Conservation (phyloP, 331 rosid species). For the Rhamnella rubrinervis region DNA sequence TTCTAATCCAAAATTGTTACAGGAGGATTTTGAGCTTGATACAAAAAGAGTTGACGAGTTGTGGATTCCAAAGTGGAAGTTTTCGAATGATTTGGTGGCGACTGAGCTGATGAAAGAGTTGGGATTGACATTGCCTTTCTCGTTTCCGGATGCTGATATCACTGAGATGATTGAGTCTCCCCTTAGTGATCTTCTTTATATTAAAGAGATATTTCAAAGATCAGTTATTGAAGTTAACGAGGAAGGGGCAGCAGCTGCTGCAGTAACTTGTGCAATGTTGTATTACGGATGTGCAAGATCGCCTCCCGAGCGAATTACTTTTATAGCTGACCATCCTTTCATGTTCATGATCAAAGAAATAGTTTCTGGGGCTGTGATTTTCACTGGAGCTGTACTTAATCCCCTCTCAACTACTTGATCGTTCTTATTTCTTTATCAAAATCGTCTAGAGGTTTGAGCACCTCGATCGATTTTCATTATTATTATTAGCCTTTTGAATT, state of each 20-base stretch:
- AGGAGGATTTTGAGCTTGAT: not conserved
- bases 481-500: too few relatives aligned
- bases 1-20: not conserved
- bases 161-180: slow-evolving; percentile 4
- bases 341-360: slow-evolving; percentile 18
- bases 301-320: not conserved
- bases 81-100: slow-evolving; percentile 4
- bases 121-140: slow-evolving; percentile 19
- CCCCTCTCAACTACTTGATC: not conserved
- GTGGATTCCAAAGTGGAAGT: slow-evolving; percentile 19
- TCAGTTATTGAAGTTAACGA: slow-evolving; percentile 21
- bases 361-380: not conserved
- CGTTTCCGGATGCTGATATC: not conserved
- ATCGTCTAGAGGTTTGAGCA: too few relatives aligned
- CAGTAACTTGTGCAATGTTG: not conserved
- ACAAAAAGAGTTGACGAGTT: not conserved
- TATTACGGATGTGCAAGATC: too few relatives aligned
- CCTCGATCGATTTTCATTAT: too few relatives aligned
- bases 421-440: not conserved
- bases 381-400: slow-evolving; percentile 13
- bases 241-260: slow-evolving; percentile 21
- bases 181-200: not conserved
- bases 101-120: not conserved
- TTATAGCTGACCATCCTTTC: slow-evolving; percentile 29
- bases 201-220: not conserved